Conservation (phyloP, 2,329 filamentous ascomycete species). For the Fusarium dlaminii region DNA sequence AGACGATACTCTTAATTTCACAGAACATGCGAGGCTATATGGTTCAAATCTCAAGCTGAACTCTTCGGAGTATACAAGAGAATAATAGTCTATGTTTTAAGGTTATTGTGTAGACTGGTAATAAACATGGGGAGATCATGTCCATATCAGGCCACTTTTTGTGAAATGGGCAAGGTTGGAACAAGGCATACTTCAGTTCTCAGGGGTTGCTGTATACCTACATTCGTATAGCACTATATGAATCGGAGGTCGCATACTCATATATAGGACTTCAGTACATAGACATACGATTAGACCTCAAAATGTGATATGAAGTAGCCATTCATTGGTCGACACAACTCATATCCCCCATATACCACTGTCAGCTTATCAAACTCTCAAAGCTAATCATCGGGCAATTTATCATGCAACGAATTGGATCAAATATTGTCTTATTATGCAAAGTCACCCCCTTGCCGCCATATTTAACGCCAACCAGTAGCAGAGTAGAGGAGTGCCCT, state of each 20-base stretch:
- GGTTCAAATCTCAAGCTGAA: not conserved
- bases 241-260: not conserved
- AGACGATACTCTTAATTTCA: not conserved
- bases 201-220: not conserved
- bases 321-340: not conserved
- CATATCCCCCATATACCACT: not conserved
- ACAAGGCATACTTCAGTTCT: not conserved
- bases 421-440: slow-evolving; percentile 13
- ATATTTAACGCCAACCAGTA: slow-evolving; percentile 25
- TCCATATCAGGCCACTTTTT: not conserved
- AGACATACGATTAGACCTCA: not conserved
- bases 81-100: not conserved
- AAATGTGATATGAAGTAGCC: not conserved
- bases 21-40: not conserved
- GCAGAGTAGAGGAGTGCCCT: slow-evolving; percentile 1
- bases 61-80: not conserved
- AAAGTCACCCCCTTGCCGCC: slow-evolving; percentile 2
- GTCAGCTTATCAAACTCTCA: not conserved
- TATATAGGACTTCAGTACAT: not conserved
- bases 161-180: not conserved
- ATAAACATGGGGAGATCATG: not conserved
- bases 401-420: not conserved
- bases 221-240: not conserved
- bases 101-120: not conserved
- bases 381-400: not conserved